These are phyloP conservation scores for Guadua angustifolia DNA, from an alignment of 176 grass and related monocot species.

Conservation along the genomic window DNA sequence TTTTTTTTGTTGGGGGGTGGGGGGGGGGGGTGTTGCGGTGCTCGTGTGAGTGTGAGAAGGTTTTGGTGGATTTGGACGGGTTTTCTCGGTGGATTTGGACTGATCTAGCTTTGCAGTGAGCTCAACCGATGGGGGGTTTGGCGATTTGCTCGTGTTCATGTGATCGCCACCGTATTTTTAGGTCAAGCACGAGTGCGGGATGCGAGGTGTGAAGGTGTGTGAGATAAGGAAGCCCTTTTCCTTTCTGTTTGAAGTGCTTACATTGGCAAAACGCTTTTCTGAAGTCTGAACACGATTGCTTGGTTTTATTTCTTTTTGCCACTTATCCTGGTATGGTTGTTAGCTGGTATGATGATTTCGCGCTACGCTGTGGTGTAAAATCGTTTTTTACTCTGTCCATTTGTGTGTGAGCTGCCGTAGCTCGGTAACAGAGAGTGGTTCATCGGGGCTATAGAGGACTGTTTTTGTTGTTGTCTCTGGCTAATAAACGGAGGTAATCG, in stretches of 20 bases:
- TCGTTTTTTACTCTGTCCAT: neutral
- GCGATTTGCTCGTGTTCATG: neutral
- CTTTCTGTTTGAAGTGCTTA: neutral
- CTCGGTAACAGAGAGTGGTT: neutral
- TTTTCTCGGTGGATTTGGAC: constrained; percentile 20
- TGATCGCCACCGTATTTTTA: neutral
- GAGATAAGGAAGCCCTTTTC: neutral
- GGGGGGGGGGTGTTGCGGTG: neutral
- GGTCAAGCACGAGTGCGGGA: neutral
- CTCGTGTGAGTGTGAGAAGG: neutral
- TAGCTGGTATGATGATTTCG: neutral
- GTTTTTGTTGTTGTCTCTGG: neutral
- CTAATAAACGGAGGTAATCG: neutral
- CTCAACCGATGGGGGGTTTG: neutral
- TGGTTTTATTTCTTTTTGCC: neutral
- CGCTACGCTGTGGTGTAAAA: neutral
- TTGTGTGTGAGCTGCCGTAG: neutral
- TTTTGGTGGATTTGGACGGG: neutral
- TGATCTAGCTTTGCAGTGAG: constrained; percentile 33
- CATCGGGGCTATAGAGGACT: neutral
- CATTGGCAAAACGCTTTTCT: neutral
- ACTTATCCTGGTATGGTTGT: neutral
- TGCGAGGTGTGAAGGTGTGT: neutral
- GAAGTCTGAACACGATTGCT: too few relatives aligned
- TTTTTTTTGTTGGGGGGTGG: too few relatives aligned